Percentiles rank a stretch among this genome's conserved stretches.
Conservation (phyloP, 371 early-diverging fungal genomes). For the Chytridium lagenaria region DNA sequence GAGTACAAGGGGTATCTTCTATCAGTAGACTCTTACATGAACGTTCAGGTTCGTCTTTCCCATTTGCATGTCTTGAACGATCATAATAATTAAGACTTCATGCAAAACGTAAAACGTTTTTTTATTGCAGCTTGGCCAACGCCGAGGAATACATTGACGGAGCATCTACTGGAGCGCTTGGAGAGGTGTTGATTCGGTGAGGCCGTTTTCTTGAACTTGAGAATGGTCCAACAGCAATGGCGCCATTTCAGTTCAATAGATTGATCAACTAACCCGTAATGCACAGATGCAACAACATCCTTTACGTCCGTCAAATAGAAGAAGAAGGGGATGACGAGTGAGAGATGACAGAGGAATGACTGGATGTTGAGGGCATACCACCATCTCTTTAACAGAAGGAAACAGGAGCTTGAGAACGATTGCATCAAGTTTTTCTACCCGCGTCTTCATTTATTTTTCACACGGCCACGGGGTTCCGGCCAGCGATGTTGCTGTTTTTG, state of each 20-base stretch:
- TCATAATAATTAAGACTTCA: conserved; percentile 3
- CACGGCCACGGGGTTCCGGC: no score
- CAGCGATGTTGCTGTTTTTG: no score
- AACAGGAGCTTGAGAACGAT: no score
- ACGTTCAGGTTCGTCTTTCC: conserved; percentile 75
- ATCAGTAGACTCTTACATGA: conserved; percentile 97
- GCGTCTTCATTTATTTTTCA: no score
- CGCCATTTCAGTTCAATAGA: no score
- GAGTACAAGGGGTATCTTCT: conserved; percentile 94
- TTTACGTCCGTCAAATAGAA: conserved; percentile 43
- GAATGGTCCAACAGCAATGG: no score
- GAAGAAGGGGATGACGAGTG: conserved; percentile 25
- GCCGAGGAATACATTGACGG: conserved; percentile 96
- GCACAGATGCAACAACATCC: conserved; percentile 55
- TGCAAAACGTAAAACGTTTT: no score
- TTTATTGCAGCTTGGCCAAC: conserved; percentile 68
- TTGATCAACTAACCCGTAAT: no score
- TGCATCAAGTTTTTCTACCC: no score
- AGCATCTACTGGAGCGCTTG: conserved; percentile 82
- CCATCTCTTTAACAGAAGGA: background rate
- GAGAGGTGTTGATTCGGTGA: conserved; percentile 92
- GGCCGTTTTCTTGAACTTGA: no score
- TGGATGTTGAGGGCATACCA: background rate
- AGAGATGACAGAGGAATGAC: background rate
- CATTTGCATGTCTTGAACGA: background rate